Evolutionary conservation across 2,329 filamentous ascomycete species (phyloP), one percentile per base, ranked within the genome.

Genomic region (Huntiella bhutanensis): DNA sequence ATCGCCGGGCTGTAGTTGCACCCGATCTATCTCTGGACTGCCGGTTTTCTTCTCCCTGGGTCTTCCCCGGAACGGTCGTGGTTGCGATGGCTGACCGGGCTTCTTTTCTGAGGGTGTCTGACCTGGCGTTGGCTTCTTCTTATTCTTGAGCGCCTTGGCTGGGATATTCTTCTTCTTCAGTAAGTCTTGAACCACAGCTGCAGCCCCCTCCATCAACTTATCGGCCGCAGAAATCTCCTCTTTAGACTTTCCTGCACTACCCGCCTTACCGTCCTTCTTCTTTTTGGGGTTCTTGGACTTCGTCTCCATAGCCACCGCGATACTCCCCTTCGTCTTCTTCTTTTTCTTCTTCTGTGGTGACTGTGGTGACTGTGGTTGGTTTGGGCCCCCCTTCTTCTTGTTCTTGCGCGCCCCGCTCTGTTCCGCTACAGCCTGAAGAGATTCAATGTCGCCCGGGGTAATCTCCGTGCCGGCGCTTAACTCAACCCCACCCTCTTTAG

Each of bases 61-160:
- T 10, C 10, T 39, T 15, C 12, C 2, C 36, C 33, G 17, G 5
- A 35, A 15, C 32, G 43, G 45, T 6, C 17, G 5, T 3, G 44
- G 22, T 13, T 28, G 16, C 8, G 43, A 36, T 1, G 46, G 7
- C n/a, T 33, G 28, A 16, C 41, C 22, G 4, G 28, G 34, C 22
- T 46, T 46, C 6, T 12, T n/a, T 12, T 33, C 45, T n/a, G 38
- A 15, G 7, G 41, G 8, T 8, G 8, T 28, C 8, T 36, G 22
- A 10, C 17, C 34, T 16, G 22, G 22, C 16, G 43, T 41, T 17
- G 39, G 6, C 19, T 43, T 43, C 35, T 51, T 43, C 10, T 47
- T 43, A 10, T 49, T 45, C 19, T 51, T 50, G 32, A 50, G 16
- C 19, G 50, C 47, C 28, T 48, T 48, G 11, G 46, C 37, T 6